Base-by-base conservation (phyloP, 176 grass and related monocot species). In the Aegilops umbellulata region DNA sequence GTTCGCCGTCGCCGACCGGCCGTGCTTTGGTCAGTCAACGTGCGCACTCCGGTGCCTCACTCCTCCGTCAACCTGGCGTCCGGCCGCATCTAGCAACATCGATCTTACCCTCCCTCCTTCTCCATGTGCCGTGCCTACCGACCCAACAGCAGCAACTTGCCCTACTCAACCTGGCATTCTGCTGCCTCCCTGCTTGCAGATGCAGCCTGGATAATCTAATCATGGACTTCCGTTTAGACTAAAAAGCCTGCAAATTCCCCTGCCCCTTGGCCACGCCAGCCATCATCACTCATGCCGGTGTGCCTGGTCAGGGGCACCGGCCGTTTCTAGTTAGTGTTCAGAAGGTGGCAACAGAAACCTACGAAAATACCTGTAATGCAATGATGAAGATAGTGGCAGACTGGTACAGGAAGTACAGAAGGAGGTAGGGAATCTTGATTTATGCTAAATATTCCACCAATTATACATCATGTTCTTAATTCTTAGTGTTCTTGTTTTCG, bases 61-160 rank as follows among this genome's bases (percentile, higher is more conserved):
- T 55, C 8, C 51, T 55, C 6, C 17, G 51, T 20, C 51, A 55
- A 55, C 51, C 17, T 55, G 2, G 17, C 17, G 51, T 7, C 51
- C 51, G 51, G 49, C 30, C 8, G 30, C 86, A 76, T 81, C 57
- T 17, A 44, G 36, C 36, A 84, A 47, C 69, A 75, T 84, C 36
- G 16, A 29, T 83, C 49, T 24, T 27, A 24, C 27, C 61, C 14
- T 68, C 60, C 64, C 31, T 27, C 5, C 5, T 6, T 20, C 24
- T 39, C 3, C 89, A 84, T 84, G 85, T 84, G 76, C 64, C 8
- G 8, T 80, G 89, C 69, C 76, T 19, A 15, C 15, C 30, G 46
- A 72, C 27, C 69, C 76, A 84, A 57, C 53, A 22, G 7, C 19
- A 57, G 19, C 53, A 22, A 75, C 61, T 91, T 41, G 81, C 26